A percentile compares a stretch with the other conserved stretches of the same genome.
These are phyloP conservation scores for Entomortierella beljakovae DNA, from an alignment of 192 early-diverging fungal species.

Conservation along the genomic window DNA sequence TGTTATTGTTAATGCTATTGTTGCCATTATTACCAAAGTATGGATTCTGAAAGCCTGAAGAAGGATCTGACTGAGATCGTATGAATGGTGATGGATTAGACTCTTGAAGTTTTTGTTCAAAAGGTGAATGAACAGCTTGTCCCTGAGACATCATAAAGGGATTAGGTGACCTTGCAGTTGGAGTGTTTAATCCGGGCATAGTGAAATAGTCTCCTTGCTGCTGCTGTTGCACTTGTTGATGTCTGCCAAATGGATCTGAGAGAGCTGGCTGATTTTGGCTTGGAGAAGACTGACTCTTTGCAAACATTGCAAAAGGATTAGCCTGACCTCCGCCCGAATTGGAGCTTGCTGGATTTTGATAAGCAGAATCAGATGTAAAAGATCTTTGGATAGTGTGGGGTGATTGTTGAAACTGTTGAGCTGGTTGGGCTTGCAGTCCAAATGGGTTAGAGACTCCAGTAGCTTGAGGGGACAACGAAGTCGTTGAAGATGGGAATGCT, in stretches of 20 bases:
- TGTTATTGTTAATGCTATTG: background rate
- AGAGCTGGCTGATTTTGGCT: constrained; percentile 6
- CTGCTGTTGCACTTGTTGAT: constrained; percentile 22
- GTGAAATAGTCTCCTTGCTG: constrained; percentile 26
- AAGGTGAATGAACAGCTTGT: background rate
- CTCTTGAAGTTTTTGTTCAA: constrained; percentile 11
- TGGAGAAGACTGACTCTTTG: constrained; percentile 14
- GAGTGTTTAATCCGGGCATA: background rate
- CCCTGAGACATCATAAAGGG: constrained; percentile 21
- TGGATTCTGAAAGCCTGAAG: constrained; percentile 12
- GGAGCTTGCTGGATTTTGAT: background rate
- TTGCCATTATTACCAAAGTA: background rate
- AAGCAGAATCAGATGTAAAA: constrained; percentile 6
- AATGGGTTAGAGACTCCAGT: constrained; percentile 29
- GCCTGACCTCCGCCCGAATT: constrained; percentile 5
- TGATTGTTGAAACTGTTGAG: constrained; percentile 2
- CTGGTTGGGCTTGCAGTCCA: constrained; percentile 14
- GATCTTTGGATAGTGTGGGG: constrained; percentile 15
- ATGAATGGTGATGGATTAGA: constrained; percentile 3
- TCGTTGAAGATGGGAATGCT: constrained; percentile 1
- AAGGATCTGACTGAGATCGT: constrained; percentile 18
- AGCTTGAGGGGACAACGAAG: constrained; percentile 16
- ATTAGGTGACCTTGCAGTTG: constrained; percentile 17
- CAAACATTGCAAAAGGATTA: constrained; percentile 45
- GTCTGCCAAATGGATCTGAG: constrained; percentile 25